These are phyloP conservation scores for Plasmodium blacklocki DNA, from an alignment of 169 alveolate genomes.

Conservation along the genomic window DNA sequence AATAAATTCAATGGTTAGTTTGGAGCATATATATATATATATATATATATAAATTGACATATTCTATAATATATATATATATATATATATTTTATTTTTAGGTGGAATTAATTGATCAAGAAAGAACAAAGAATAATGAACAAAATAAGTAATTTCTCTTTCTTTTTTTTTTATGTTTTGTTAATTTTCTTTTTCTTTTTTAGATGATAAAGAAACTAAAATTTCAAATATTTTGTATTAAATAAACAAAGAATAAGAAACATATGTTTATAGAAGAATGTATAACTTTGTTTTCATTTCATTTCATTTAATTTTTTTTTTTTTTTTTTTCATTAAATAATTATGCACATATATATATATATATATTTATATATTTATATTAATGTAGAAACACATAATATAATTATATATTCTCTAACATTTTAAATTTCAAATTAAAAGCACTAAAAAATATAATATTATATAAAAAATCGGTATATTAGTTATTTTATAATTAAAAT, in stretches of 20 bases:
- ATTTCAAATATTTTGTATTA: too few species aligned
- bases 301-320: constrained; percentile 1
- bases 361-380: neutral
- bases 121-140: constrained; percentile 52
- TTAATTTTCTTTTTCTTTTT: too few species aligned
- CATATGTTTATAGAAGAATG: too few species aligned
- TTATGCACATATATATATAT: neutral
- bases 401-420: too few species aligned
- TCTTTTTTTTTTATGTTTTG: constrained; percentile 51
- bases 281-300: too few species aligned
- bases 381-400: neutral
- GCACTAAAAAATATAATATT: too few species aligned
- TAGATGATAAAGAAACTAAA: too few species aligned
- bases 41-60: neutral
- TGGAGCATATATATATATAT: neutral
- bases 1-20: constrained; percentile 76
- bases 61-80: neutral
- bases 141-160: constrained; percentile 23
- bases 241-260: too few species aligned
- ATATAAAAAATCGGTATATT: too few species aligned
- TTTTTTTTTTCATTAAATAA: constrained; percentile 1
- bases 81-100: neutral
- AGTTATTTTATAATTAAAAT: too few species aligned
- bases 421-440: too few species aligned
- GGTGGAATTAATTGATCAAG: constrained; percentile 72